phyloP scores from a whole-genome alignment of 495 filamentous ascomycete species.

The Cercophora sp. region DNA sequence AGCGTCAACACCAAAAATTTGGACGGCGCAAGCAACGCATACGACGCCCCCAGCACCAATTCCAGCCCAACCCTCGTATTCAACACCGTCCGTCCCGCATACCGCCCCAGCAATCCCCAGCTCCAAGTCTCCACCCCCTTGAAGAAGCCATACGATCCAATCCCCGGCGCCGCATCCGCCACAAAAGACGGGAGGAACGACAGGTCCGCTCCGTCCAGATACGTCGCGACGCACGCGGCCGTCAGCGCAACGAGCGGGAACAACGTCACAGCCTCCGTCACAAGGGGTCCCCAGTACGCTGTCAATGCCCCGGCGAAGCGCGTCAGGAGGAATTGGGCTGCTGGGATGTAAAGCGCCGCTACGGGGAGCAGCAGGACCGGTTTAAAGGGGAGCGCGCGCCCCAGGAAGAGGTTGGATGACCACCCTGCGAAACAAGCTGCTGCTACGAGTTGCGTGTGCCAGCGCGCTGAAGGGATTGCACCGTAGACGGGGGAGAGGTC shows the following conservation, averaged over 20 bases:
- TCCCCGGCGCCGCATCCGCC: conserved; percentile 53
- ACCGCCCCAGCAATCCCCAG: conserved; percentile 45
- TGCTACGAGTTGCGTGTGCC: conserved; percentile 64
- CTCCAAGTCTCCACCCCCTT: conserved; percentile 52
- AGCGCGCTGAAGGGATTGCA: conserved; percentile 64
- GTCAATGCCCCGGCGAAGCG: conserved; percentile 60
- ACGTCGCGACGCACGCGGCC: conserved; percentile 58
- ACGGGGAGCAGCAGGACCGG: conserved; percentile 75
- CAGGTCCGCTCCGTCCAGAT: conserved; percentile 59
- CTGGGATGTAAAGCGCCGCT: conserved; percentile 69
- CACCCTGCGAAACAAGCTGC: conserved; percentile 60
- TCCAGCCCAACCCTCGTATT: conserved; percentile 71
- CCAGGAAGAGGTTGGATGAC: conserved; percentile 51
- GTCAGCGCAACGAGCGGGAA: conserved; percentile 70
- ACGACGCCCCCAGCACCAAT: conserved; percentile 57
- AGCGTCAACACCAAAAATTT: conserved; percentile 59
- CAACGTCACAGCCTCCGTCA: conserved; percentile 68
- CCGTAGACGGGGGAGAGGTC: conserved; percentile 84
- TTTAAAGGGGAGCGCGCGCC: conserved; percentile 37
- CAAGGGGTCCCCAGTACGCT: conserved; percentile 63
- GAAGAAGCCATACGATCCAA: conserved; percentile 63
- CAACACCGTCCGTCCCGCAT: conserved; percentile 57
- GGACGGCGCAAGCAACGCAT: conserved; percentile 63
- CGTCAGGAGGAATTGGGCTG: conserved; percentile 64
- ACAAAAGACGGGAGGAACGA: conserved; percentile 50